Percentiles rank a stretch among this genome's conserved stretches.
Conservation (phyloP, 495 filamentous ascomycete species). For the Rhypophila decipiens region DNA sequence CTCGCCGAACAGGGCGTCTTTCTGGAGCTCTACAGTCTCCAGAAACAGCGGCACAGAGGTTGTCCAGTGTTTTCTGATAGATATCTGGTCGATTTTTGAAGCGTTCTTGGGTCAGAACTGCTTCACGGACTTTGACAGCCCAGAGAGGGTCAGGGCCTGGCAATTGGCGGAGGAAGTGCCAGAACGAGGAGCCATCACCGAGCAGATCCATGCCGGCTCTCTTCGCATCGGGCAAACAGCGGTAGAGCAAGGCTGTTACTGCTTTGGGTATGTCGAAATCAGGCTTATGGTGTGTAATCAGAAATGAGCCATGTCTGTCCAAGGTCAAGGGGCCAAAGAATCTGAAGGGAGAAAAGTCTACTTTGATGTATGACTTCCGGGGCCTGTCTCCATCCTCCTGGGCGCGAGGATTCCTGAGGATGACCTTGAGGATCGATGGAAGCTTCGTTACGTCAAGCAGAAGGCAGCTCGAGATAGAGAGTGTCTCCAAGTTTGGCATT, state of each 20-base stretch:
- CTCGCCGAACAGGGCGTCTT: too few relatives aligned
- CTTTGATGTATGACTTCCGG: conserved; percentile 3
- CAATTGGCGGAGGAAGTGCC: conserved; percentile 16
- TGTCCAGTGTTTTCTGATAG: conserved; percentile 5
- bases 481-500: conserved; percentile 18
- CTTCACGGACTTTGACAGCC: conserved; percentile 21
- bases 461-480: conserved; percentile 18
- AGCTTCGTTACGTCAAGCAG: conserved; percentile 23
- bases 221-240: conserved; percentile 1
- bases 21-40: conserved; percentile 10
- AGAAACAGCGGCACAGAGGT: conserved; percentile 16
- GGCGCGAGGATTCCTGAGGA: conserved; percentile 4
- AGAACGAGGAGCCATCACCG: conserved; percentile 19
- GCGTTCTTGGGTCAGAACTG: conserved; percentile 3
- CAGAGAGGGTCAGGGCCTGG: conserved; percentile 22
- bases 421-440: conserved; percentile 3
- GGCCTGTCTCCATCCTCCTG: background rate
- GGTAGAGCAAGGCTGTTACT: conserved; percentile 6
- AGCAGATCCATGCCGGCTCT: conserved; percentile 20
- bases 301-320: conserved; percentile 12
- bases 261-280: conserved; percentile 21
- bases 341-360: conserved; percentile 20
- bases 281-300: conserved; percentile 19
- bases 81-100: background rate
- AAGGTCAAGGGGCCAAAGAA: conserved; percentile 12